These are phyloP conservation scores for Ophiocytium majus DNA, from an alignment of 352 stramenopile genomes.

Conservation along the genomic window DNA sequence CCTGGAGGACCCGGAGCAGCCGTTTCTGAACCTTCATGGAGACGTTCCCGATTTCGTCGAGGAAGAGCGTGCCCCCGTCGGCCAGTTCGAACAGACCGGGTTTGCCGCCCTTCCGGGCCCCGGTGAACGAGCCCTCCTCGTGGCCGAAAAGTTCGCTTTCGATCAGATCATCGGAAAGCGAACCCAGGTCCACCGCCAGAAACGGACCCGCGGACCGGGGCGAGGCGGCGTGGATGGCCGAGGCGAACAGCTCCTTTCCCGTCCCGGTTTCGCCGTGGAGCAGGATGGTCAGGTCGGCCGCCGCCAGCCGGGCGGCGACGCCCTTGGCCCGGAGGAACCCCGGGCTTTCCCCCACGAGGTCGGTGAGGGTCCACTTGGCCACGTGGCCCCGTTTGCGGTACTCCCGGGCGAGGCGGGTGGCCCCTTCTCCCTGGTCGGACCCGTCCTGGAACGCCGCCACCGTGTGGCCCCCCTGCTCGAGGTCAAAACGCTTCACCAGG, in stretches of 20 bases:
- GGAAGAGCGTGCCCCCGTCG: background rate
- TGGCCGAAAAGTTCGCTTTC: conserved; percentile 16
- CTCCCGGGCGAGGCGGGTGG: too few relatives aligned
- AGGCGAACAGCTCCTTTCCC: background rate
- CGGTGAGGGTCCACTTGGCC: too few relatives aligned
- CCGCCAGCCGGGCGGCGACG: background rate
- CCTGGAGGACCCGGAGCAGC: background rate
- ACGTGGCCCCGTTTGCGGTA: too few relatives aligned
- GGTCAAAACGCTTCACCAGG: too few relatives aligned
- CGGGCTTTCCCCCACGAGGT: too few relatives aligned
- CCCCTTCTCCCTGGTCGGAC: too few relatives aligned
- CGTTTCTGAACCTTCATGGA: background rate
- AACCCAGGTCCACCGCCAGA: background rate
- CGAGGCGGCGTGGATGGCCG: background rate
- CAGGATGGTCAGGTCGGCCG: background rate
- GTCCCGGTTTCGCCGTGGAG: background rate
- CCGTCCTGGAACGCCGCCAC: too few relatives aligned
- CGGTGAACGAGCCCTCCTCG: background rate
- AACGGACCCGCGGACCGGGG: background rate
- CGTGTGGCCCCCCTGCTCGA: too few relatives aligned
- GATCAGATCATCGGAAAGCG: background rate
- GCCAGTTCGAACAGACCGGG: background rate
- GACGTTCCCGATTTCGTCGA: conserved; percentile 7
- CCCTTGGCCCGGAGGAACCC: too few relatives aligned
- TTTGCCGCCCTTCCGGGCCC: background rate